Conservation (phyloP, 306 rosid genomes). For the Cicer chorassanicum region DNA sequence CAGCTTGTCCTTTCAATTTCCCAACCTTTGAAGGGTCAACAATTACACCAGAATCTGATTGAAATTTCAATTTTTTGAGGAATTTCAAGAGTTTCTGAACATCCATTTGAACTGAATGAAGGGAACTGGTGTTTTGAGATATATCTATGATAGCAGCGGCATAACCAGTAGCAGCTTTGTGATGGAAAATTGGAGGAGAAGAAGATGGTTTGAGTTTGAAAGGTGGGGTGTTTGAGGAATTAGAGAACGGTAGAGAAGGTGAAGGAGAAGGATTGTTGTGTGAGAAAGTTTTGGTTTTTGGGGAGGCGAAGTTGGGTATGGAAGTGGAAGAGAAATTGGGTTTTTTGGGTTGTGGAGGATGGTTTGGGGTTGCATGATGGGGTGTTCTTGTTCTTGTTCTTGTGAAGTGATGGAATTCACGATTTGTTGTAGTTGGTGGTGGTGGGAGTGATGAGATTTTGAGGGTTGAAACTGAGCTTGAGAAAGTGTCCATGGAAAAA, state of each 20-base stretch:
- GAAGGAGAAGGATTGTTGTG: constrained; percentile 39
- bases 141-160: constrained; percentile 76
- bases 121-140: constrained; percentile 61
- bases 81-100: constrained; percentile 59
- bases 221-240: constrained; percentile 36
- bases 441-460: constrained; percentile 52
- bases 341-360: constrained; percentile 44
- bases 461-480: constrained; percentile 68
- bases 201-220: constrained; percentile 20
- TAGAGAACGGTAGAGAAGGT: constrained; percentile 37
- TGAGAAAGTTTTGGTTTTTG: constrained; percentile 51
- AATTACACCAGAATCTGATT: constrained; percentile 27
- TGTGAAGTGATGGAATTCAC: constrained; percentile 56
- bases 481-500: constrained; percentile 70
- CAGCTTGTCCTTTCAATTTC: constrained; percentile 49
- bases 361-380: constrained; percentile 36
- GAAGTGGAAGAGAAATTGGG: constrained; percentile 50
- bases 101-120: constrained; percentile 61
- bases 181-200: constrained; percentile 48
- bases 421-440: constrained; percentile 42
- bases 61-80: constrained; percentile 44
- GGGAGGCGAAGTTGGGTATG: constrained; percentile 44
- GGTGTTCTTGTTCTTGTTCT: not conserved
- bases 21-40: constrained; percentile 37
- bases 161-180: constrained; percentile 67